Evolutionary conservation across 148 eudicot genomes (phyloP).

Genomic region (Vaccinium macrocarpon): DNA sequence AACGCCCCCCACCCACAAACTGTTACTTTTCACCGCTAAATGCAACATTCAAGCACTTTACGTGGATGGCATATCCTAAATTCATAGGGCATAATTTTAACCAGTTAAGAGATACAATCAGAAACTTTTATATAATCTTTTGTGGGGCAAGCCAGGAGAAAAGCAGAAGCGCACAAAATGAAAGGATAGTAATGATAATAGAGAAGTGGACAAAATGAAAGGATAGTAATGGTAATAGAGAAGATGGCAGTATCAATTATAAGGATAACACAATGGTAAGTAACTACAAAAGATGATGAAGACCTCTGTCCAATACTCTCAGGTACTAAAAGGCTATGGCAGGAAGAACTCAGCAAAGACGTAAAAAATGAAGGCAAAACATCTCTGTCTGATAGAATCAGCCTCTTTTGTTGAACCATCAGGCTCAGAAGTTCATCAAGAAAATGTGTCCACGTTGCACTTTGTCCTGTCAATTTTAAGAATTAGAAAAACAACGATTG

Average conservation of each 20-base stretch:
- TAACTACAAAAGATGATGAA: neutral
- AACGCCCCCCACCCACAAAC: neutral
- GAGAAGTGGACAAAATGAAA: neutral
- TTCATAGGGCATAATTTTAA: neutral
- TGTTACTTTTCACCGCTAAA: neutral
- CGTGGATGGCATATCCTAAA: neutral
- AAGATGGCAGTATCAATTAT: neutral
- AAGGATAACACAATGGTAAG: neutral
- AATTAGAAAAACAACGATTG: neutral
- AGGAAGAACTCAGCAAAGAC: constrained; percentile 56
- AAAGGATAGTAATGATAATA: neutral
- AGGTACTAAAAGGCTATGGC: constrained; percentile 57
- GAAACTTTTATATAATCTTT: neutral
- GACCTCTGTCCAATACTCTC: constrained; percentile 49
- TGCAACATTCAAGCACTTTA: neutral
- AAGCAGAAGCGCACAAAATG: neutral
- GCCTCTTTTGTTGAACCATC: constrained; percentile 74
- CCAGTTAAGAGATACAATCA: neutral
- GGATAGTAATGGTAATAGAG: neutral
- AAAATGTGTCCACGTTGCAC: constrained; percentile 47
- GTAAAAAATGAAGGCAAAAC: constrained; percentile 61
- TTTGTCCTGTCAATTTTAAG: constrained; percentile 39
- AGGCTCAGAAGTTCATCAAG: constrained; percentile 57
- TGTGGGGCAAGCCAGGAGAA: neutral
- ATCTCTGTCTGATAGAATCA: constrained; percentile 68